Percentiles rank a stretch among this genome's conserved stretches.
Evolutionary conservation across 148 eudicot genomes (phyloP).

Genomic region (Rhododendron ferrugineum): DNA sequence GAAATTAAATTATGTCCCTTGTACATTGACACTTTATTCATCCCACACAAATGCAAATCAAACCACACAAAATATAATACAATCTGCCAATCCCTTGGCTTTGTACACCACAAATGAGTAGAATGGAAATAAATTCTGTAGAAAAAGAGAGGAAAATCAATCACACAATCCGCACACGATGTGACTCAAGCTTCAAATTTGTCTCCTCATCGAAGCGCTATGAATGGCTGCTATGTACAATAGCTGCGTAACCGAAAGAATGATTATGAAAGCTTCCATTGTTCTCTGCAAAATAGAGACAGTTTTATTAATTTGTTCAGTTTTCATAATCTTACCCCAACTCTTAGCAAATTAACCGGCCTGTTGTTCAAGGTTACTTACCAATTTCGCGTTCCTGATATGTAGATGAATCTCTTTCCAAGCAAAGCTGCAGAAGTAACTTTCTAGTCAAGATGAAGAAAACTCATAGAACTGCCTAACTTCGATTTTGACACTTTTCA

Average conservation of each 20-base stretch:
- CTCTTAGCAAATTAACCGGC: background rate
- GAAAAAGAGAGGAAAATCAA: slow-evolving; percentile 11
- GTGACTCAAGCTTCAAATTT: background rate
- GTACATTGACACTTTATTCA: background rate
- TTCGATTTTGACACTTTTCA: background rate
- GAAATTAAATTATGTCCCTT: no score
- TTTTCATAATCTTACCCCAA: background rate
- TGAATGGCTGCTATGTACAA: slow-evolving; percentile 48
- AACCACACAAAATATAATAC: slow-evolving; percentile 5
- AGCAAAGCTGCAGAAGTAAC: slow-evolving; percentile 47
- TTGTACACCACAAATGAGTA: background rate
- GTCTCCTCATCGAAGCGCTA: slow-evolving; percentile 10
- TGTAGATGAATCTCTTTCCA: slow-evolving; percentile 66
- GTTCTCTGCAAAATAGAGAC: slow-evolving; percentile 43
- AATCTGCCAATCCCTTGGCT: background rate
- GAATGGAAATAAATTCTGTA: background rate
- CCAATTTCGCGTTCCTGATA: slow-evolving; percentile 60
- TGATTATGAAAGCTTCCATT: slow-evolving; percentile 75
- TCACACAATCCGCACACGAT: background rate
- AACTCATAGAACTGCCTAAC: background rate
- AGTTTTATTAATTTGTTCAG: background rate
- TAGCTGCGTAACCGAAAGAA: slow-evolving; percentile 64
- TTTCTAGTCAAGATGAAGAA: background rate
- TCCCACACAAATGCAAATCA: slow-evolving; percentile 6
- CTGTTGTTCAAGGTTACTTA: slow-evolving; percentile 15